These are phyloP conservation scores for Dimocarpus longan DNA, from an alignment of 345 rosid genomes.

Conservation along the genomic window DNA sequence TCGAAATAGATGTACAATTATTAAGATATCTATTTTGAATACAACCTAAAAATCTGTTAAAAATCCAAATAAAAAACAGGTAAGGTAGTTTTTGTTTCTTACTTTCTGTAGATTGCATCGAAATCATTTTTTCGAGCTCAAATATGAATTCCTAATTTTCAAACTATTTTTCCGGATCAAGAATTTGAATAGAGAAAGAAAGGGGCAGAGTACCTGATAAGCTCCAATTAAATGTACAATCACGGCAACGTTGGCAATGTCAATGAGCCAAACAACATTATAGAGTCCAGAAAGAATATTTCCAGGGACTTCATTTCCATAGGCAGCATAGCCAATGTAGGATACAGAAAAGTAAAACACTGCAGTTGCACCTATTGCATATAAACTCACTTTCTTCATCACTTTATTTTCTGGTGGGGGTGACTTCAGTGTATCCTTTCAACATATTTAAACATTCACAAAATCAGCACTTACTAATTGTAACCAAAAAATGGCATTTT, in stretches of 20 bases:
- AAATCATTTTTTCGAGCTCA: too few species aligned
- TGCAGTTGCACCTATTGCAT: slow-evolving; percentile 30
- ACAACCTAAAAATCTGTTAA: too few species aligned
- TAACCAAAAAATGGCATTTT: too few species aligned
- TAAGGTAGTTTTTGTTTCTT: too few species aligned
- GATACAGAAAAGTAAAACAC: slow-evolving; percentile 33
- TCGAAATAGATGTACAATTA: too few species aligned
- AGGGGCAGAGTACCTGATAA: slow-evolving; percentile 37
- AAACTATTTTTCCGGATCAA: too few species aligned
- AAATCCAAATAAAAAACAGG: too few species aligned
- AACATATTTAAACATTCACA: not conserved
- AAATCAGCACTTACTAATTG: too few species aligned
- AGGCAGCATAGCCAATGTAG: slow-evolving; percentile 41
- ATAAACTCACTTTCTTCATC: slow-evolving; percentile 41
- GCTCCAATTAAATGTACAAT: slow-evolving; percentile 42
- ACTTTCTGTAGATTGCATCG: too few species aligned
- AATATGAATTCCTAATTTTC: too few species aligned
- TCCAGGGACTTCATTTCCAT: slow-evolving; percentile 41
- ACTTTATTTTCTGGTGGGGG: slow-evolving; percentile 42
- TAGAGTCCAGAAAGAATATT: slow-evolving; percentile 44
- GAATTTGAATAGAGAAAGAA: not conserved
- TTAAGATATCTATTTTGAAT: too few species aligned
- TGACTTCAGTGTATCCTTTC: slow-evolving; percentile 46
- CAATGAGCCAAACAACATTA: slow-evolving; percentile 45
- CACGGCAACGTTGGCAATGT: slow-evolving; percentile 37